Base-by-base conservation (phyloP, 2,329 filamentous ascomycete species). In the Plectosphaerella plurivora region DNA sequence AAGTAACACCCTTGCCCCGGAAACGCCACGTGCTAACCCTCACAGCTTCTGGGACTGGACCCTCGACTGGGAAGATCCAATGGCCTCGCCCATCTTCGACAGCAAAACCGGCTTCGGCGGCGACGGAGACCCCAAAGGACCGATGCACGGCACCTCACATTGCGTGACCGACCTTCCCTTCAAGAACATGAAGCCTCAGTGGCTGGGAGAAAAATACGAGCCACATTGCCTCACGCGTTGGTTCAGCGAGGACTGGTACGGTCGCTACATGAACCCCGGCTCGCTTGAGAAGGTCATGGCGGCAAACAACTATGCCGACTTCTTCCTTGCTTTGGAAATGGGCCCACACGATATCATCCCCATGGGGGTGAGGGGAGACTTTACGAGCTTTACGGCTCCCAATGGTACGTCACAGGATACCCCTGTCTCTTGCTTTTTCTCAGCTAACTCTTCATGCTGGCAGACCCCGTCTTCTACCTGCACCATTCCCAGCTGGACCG, bases 401-500 rank as follows among this genome's bases (percentile, higher is more conserved):
- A 56, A 56, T 39, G 54, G 54, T 53, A 22, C 4, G 51, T 52
- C 35, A 33, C 15, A 7, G 41, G 50, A 14, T 45, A 15, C 3
- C 20, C n/a, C 2, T 24, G n/a, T 9, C 15, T 20, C 45, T 47
- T 20, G 22, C 22, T 28, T 28, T 28, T 11, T 4, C 1, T 2
- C 25, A 4, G 18, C 47, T 50, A 47, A 49, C n/a, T n/a, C n/a
- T n/a, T n/a, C n/a, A n/a, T 4, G 12, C 7, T 9, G 45, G 37
- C 25, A 54, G 57, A 59, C 28, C 57, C 57, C n/a, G 51, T 59
- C 25, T 57, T 59, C 49, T 59, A 56, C 24, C 49, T 57, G 12
- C 57, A 59, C 25, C 57, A 59, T 49, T 28, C 53, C 4, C 53
- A 57, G 49, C 48, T 59, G 5, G 57, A 59, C 46, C 52, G 56